Percentiles rank a stretch among this genome's conserved stretches.
Evolutionary conservation across 2,329 filamentous ascomycete species (phyloP).

Genomic region (Pestalotiopsis sp.): DNA sequence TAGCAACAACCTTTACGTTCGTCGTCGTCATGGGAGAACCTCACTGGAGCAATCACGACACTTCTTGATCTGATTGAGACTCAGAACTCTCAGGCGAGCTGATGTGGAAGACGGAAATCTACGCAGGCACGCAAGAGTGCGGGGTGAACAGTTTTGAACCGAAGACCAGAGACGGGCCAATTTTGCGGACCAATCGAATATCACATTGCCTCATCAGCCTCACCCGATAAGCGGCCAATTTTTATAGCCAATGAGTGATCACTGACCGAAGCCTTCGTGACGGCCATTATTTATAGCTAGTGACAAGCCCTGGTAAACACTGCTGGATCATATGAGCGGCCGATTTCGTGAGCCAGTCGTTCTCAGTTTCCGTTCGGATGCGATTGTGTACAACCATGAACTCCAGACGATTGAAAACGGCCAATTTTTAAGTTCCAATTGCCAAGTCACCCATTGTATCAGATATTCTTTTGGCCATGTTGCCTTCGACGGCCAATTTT

Average conservation of each 20-base stretch:
- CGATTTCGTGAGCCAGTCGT: neutral
- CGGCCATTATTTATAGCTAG: neutral
- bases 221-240: neutral
- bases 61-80: neutral
- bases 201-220: neutral
- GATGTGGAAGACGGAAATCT: neutral
- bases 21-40: neutral
- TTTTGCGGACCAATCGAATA: neutral
- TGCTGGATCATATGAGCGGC: neutral
- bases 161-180: neutral
- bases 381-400: neutral
- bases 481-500: neutral
- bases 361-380: neutral
- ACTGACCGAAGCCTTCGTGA: neutral
- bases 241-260: neutral
- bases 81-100: neutral
- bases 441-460: neutral
- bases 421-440: neutral
- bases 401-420: neutral
- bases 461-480: neutral
- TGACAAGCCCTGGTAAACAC: too few species aligned
- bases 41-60: neutral
- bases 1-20: neutral
- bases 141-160: neutral
- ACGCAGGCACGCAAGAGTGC: neutral